These are phyloP conservation scores for Lotus japonicus DNA, from an alignment of 306 rosid genomes.

Conservation along the genomic window DNA sequence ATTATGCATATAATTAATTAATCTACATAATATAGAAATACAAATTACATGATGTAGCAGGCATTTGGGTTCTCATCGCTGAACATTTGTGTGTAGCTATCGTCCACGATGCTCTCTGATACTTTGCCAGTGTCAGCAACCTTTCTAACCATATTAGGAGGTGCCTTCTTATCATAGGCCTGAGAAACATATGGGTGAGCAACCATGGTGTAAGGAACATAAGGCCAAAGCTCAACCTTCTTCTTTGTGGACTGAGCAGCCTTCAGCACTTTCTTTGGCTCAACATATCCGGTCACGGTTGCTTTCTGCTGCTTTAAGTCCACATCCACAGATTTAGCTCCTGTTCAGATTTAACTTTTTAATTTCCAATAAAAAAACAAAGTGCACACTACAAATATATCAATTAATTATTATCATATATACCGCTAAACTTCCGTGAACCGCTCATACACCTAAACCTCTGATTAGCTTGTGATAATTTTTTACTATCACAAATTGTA, in stretches of 20 bases:
- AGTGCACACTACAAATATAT: not conserved
- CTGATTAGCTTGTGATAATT: no score
- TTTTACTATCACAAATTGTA: no score
- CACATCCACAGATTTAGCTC: constrained; percentile 82
- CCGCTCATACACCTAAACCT: no score
- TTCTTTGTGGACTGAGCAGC: constrained; percentile 91
- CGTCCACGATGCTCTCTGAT: constrained; percentile 53
- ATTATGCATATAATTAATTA: no score
- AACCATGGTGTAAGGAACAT: constrained; percentile 72
- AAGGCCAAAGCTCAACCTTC: constrained; percentile 95
- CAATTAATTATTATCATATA: no score
- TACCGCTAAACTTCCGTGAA: no score
- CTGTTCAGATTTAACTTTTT: constrained; percentile 12
- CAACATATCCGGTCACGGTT: constrained; percentile 81
- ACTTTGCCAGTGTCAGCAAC: constrained; percentile 50
- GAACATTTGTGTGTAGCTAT: constrained; percentile 46
- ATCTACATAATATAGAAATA: no score
- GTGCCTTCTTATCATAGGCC: constrained; percentile 94
- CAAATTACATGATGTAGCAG: constrained; percentile 78
- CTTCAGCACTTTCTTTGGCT: constrained; percentile 82
- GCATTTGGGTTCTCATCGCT: constrained; percentile 91
- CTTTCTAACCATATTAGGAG: constrained; percentile 85
- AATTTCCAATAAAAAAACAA: not conserved
- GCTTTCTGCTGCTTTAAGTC: constrained; percentile 93
- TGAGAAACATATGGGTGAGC: constrained; percentile 73